Evolutionary conservation across 257 asterid genomes (phyloP).

Genomic region (Craterostigma plantagineum): DNA sequence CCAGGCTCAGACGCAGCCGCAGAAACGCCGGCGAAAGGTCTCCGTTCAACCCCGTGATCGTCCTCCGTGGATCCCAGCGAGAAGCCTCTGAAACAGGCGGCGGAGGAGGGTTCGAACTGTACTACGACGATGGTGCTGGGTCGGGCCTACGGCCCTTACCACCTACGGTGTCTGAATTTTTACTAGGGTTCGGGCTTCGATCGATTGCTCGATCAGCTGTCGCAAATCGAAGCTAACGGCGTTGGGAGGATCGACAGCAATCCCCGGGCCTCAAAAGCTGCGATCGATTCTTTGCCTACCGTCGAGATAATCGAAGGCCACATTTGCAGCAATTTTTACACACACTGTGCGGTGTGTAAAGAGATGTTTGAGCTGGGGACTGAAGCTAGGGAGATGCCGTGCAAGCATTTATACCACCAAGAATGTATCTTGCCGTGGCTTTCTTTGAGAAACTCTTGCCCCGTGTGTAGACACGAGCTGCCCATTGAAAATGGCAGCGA

Average conservation of each 20-base stretch:
- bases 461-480: constrained; percentile 69
- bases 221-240: constrained; percentile 60
- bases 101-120: constrained; percentile 48
- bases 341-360: constrained; percentile 74
- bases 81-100: constrained; percentile 3
- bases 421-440: constrained; percentile 86
- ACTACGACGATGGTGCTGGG: constrained; percentile 69
- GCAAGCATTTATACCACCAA: constrained; percentile 70
- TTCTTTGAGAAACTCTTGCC: constrained; percentile 57
- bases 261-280: constrained; percentile 73
- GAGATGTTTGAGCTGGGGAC: constrained; percentile 55
- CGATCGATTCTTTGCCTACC: constrained; percentile 58
- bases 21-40: constrained; percentile 60
- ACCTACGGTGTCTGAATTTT: constrained; percentile 54
- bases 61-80: constrained; percentile 38
- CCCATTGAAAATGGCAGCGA: constrained; percentile 24
- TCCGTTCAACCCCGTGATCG: constrained; percentile 79
- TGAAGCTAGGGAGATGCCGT: constrained; percentile 76
- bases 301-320: constrained; percentile 31
- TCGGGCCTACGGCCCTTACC: constrained; percentile 73
- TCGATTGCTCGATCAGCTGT: constrained; percentile 49
- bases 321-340: constrained; percentile 19
- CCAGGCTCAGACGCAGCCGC: constrained; percentile 46
- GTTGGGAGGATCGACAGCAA: constrained; percentile 41
- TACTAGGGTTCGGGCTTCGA: constrained; percentile 85